Percentiles rank a stretch among this genome's conserved stretches.
phyloP scores from a whole-genome alignment of 106 monocot genomes.

The Phalaenopsis equestris region DNA sequence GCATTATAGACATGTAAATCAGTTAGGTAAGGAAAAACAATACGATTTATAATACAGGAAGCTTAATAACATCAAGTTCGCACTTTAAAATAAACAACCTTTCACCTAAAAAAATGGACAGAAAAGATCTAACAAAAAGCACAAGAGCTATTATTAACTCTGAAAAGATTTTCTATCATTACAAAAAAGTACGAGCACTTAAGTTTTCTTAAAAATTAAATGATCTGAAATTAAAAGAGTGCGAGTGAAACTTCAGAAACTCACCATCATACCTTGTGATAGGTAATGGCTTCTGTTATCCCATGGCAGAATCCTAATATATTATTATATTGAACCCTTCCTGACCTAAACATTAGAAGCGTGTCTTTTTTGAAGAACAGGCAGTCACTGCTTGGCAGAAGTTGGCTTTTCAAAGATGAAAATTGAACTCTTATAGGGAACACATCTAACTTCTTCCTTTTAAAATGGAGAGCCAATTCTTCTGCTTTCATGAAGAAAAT shows the following conservation, averaged over 20 bases:
- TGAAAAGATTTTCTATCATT: neutral
- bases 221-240: neutral
- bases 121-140: too few relatives aligned
- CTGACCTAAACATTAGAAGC: neutral
- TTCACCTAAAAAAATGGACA: neutral
- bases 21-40: neutral
- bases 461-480: constrained; percentile 8
- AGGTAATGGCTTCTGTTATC: constrained; percentile 11
- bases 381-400: neutral
- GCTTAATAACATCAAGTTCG: too few relatives aligned
- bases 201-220: neutral
- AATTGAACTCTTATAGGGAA: neutral
- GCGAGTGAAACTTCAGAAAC: constrained; percentile 19
- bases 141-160: neutral
- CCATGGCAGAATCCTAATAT: constrained; percentile 4
- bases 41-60: too few relatives aligned
- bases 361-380: neutral
- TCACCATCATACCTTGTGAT: constrained; percentile 83
- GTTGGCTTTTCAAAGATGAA: constrained; percentile 13
- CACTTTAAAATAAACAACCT: neutral
- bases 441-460: constrained; percentile 12
- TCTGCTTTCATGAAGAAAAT: constrained; percentile 13
- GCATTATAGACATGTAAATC: neutral
- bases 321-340: neutral
- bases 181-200: neutral